phyloP scores from a whole-genome alignment of 768 basidiomycete genomes.

The Tephrocybe sp. region DNA sequence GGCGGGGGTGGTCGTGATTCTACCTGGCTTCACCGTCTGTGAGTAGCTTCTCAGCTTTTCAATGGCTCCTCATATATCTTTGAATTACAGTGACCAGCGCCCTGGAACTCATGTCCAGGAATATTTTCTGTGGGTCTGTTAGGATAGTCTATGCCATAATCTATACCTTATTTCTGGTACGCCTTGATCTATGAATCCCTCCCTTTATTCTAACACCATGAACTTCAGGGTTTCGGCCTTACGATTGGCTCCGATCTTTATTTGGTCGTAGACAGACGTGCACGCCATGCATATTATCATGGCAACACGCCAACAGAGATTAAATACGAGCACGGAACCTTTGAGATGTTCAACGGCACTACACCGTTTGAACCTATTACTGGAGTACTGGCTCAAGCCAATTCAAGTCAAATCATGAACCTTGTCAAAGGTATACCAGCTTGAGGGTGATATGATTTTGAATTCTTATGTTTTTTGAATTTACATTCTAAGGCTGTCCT shows the following conservation, averaged over 20 bases:
- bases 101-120: conserved; percentile 77
- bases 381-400: conserved; percentile 47
- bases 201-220: neutral
- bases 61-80: neutral
- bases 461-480: neutral
- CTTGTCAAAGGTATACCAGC: conserved; percentile 44
- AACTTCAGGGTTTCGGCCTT: conserved; percentile 70
- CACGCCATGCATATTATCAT: conserved; percentile 48
- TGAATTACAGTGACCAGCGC: conserved; percentile 64
- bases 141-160: conserved; percentile 85
- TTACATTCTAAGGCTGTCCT: conserved; percentile 59
- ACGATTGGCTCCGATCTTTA: conserved; percentile 83
- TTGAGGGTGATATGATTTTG: neutral
- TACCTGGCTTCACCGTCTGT: conserved; percentile 86
- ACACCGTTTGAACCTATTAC: conserved; percentile 28
- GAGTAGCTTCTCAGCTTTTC: conserved; percentile 26
- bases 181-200: conserved; percentile 11
- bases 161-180: conserved; percentile 76
- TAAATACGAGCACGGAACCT: conserved; percentile 52
- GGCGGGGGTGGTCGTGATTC: conserved; percentile 85
- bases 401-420: conserved; percentile 35
- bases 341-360: conserved; percentile 47
- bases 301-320: conserved; percentile 36
- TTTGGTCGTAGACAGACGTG: conserved; percentile 62
- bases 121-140: conserved; percentile 78